phyloP scores from a whole-genome alignment of 1,284 basidiomycete species.

The Irpex lacteus region DNA sequence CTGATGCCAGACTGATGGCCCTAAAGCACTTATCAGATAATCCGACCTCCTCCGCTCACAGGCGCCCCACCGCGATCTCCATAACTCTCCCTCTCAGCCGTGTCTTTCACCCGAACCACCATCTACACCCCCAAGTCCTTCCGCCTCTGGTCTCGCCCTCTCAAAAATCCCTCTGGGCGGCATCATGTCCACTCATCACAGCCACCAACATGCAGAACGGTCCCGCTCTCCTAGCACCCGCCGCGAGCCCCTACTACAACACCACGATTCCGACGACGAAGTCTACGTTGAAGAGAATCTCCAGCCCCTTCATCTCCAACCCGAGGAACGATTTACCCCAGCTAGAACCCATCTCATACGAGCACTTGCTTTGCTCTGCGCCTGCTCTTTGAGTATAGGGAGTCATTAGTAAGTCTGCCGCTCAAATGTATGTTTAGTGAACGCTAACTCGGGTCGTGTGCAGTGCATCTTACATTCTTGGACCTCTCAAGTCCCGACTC shows the following conservation, averaged over 20 bases:
- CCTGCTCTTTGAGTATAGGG: conserved; percentile 72
- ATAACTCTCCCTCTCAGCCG: background rate
- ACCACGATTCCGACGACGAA: conserved; percentile 13
- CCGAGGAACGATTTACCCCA: conserved; percentile 18
- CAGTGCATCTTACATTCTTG: conserved; percentile 70
- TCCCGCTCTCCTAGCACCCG: conserved; percentile 11
- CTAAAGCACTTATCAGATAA: conserved; percentile 10
- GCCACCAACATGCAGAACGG: conserved; percentile 2
- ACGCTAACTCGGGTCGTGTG: background rate
- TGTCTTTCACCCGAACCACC: conserved; percentile 4
- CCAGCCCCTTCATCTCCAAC: conserved; percentile 18
- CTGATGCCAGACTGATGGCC: no score
- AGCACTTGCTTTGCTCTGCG: conserved; percentile 63
- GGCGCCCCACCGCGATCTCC: conserved; percentile 2
- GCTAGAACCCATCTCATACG: conserved; percentile 47
- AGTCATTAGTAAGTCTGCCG: conserved; percentile 62
- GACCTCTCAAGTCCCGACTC: conserved; percentile 72
- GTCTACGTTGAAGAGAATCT: conserved; percentile 17
- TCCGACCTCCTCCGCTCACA: conserved; percentile 5
- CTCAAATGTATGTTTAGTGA: background rate
- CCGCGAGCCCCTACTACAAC: conserved; percentile 12
- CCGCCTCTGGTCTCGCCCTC: background rate
- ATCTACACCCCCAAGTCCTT: conserved; percentile 2
- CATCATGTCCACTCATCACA: conserved; percentile 7
- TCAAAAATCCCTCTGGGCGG: background rate